Evolutionary conservation across 192 early-diverging fungal genomes (phyloP).

Genomic region (Backusella morwellensis): DNA sequence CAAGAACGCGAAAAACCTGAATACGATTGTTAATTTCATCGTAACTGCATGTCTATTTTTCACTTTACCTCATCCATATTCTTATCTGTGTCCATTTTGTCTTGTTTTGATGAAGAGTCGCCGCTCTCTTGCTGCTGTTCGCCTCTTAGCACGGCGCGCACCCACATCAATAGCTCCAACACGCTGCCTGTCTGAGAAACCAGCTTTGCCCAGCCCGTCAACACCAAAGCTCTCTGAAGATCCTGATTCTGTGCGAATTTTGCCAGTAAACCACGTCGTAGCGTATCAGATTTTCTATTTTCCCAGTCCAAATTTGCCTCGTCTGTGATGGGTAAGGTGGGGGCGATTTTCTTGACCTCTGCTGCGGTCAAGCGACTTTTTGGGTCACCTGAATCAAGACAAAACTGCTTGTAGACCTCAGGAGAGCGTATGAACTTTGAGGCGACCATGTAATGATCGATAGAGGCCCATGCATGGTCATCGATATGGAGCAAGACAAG

Average conservation of each 20-base stretch:
- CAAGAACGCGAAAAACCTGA: constrained; percentile 4
- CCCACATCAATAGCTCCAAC: constrained; percentile 23
- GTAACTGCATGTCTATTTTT: not conserved
- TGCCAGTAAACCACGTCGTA: constrained; percentile 17
- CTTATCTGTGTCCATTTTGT: not conserved
- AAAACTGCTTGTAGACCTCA: constrained; percentile 6
- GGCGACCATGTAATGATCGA: constrained; percentile 23
- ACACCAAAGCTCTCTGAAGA: constrained; percentile 15
- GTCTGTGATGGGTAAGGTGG: not conserved
- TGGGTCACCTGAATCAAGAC: constrained; percentile 19
- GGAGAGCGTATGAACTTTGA: constrained; percentile 6
- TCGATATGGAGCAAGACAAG: constrained; percentile 18
- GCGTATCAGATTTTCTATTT: not conserved
- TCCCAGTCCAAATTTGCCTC: constrained; percentile 15
- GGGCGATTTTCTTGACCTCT: not conserved
- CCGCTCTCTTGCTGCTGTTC: constrained; percentile 5
- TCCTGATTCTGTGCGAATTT: constrained; percentile 32
- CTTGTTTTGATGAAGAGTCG: not conserved
- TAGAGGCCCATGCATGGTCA: constrained; percentile 29
- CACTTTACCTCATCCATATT: not conserved
- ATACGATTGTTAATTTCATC: not conserved
- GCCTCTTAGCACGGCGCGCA: constrained; percentile 18
- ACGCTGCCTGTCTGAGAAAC: constrained; percentile 12
- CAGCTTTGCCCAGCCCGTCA: constrained; percentile 25
- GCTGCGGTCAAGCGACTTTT: constrained; percentile 10